These are phyloP conservation scores for Schwanniomyces pseudopolymorphus DNA, from an alignment of 805 yeast genomes.

Conservation along the genomic window DNA sequence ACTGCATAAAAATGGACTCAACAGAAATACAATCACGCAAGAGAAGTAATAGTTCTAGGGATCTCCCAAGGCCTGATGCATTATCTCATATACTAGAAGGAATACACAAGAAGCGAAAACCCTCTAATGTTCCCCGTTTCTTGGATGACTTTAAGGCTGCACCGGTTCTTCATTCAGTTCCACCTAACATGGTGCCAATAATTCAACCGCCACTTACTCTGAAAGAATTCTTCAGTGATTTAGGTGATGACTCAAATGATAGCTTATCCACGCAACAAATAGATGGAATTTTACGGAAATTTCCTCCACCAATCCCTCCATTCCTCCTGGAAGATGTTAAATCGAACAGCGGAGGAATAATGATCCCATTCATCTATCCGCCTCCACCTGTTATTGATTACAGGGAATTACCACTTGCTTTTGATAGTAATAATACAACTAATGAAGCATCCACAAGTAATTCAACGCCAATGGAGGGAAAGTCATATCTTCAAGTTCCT, in stretches of 20 bases:
- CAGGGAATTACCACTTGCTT: conserved; percentile 22
- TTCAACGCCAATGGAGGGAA: background rate
- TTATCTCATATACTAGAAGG: conserved; percentile 11
- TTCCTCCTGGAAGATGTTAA: conserved; percentile 8
- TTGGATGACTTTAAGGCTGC: conserved; percentile 7
- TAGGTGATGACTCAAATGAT: conserved; percentile 13
- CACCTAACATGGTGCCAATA: conserved; percentile 35
- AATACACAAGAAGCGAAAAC: conserved; percentile 7
- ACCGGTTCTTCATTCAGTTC: conserved; percentile 34
- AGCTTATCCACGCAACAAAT: conserved; percentile 18
- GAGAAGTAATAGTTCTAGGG: conserved; percentile 5
- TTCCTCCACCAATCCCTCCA: conserved; percentile 45
- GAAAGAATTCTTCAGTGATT: conserved; percentile 37
- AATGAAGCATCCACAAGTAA: background rate
- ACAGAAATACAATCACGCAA: conserved; percentile 2
- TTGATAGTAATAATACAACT: background rate
- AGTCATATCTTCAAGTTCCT: conserved; percentile 22
- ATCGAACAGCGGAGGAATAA: conserved; percentile 26
- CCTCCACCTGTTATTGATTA: conserved; percentile 35
- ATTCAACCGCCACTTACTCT: conserved; percentile 29
- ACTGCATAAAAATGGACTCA: conserved; percentile 1
- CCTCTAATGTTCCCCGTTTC: conserved; percentile 6
- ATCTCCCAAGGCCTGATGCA: conserved; percentile 14
- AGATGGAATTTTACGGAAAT: conserved; percentile 19
- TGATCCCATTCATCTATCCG: conserved; percentile 46